phyloP scores from a whole-genome alignment of 331 rosid species.

The Prunus yedoensis region DNA sequence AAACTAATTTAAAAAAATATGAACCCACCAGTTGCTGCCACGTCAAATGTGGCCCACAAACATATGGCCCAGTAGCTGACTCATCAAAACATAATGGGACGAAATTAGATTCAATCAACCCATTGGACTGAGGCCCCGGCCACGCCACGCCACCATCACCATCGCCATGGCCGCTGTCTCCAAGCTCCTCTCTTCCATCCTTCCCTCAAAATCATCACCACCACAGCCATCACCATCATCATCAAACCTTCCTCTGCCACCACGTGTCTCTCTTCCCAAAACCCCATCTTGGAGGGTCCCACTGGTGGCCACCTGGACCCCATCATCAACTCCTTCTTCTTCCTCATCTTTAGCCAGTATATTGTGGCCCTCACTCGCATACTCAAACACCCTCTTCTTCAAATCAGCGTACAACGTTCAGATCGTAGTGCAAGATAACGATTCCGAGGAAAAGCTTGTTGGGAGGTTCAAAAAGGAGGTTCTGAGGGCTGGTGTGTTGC shows the following conservation, averaged over 20 bases:
- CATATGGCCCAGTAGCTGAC: too few relatives aligned
- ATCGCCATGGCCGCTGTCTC: conserved; percentile 35
- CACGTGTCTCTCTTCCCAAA: conserved; percentile 17
- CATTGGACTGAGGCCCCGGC: too few relatives aligned
- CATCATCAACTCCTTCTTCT: neutral
- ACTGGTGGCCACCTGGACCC: conserved; percentile 4
- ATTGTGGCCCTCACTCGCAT: conserved; percentile 31
- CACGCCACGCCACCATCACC: neutral
- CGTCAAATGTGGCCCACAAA: too few relatives aligned
- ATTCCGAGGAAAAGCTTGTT: conserved; percentile 44
- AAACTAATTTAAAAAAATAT: too few relatives aligned
- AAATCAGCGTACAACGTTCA: conserved; percentile 50
- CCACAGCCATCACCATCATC: neutral
- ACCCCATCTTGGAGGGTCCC: conserved; percentile 12
- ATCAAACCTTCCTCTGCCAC: conserved; percentile 16
- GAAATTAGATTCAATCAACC: too few relatives aligned
- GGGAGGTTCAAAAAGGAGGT: conserved; percentile 50
- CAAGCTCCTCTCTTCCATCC: conserved; percentile 30
- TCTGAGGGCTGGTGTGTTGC: conserved; percentile 48
- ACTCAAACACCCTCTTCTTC: conserved; percentile 35
- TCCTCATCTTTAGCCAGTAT: conserved; percentile 9
- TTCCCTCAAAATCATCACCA: conserved; percentile 19
- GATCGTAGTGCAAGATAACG: conserved; percentile 42
- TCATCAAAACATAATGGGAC: too few relatives aligned
- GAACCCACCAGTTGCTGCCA: neutral